Evolutionary conservation across 2,329 filamentous ascomycete species (phyloP), one percentile per base, ranked within the genome.

Genomic region (Knufia fluminis): DNA sequence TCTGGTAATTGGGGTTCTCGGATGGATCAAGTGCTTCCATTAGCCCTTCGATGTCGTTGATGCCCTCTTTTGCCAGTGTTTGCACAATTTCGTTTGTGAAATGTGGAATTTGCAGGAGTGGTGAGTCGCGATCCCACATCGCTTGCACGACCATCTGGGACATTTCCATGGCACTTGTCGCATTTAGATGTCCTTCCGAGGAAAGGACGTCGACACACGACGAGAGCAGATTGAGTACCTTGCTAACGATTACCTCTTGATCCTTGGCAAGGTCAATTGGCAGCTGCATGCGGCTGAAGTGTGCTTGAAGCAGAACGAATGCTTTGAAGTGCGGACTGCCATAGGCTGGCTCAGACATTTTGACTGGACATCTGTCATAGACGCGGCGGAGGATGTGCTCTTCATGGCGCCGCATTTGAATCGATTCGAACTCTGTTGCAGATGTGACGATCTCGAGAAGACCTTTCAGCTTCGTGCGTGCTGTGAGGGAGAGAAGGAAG

Each of bases 281-380:
- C 49, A 98, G 76, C 67, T 95, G 89, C 88, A 98, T 94, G 50
- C 94, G 80, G 3, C 90, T 94, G 68, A 98, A 98, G 69, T 98
- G 92, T 2, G 92, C 92, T 66, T 98, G 92, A 4, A 98, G 76
- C 41, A 98, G 76, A n/a, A 97, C 86, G 62, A 97, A 96, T 0
- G 91, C 86, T 71, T 98, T 98, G 77, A 97, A 97, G 64, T 97
- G 89, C 1, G 92, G 89, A n/a, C 88, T 92, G 65, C 96, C 88
- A 61, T 84, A 94, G 52, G 80, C 82, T 12, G 82, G 79, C 57
- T 95, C 79, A 0, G 86, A 78, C 84, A 97, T 92, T 76, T 97
- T 97, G 64, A 96, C 91, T 0, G 92, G 92, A 20, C 94, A 78
- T 46, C 89, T 85, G 61, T 96, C 90, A 67, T 98, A 97, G 58